These are phyloP conservation scores for Penicillium bovifimosum DNA, from an alignment of 495 filamentous ascomycete genomes.

Conservation along the genomic window DNA sequence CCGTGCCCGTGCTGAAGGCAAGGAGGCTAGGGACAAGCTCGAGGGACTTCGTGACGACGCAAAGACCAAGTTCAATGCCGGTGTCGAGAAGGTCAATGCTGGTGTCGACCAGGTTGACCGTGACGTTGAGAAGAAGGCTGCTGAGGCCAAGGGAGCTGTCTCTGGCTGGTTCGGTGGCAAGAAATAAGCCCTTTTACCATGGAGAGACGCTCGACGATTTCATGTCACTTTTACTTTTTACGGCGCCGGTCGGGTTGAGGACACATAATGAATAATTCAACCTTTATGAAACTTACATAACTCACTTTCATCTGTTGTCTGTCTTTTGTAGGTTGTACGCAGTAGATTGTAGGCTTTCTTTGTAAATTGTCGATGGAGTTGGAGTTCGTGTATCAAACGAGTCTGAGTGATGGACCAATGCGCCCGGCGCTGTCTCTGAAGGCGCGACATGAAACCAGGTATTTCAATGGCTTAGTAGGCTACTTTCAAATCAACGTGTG, in stretches of 20 bases:
- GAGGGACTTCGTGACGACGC: slow-evolving; percentile 51
- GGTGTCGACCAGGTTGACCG: slow-evolving; percentile 54
- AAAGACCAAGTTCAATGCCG: slow-evolving; percentile 25
- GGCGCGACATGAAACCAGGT: not conserved
- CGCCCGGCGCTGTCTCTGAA: not conserved
- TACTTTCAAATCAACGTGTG: not conserved
- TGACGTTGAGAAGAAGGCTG: slow-evolving; percentile 68
- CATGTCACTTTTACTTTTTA: not conserved
- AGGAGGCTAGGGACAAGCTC: slow-evolving; percentile 64
- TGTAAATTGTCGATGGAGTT: not conserved
- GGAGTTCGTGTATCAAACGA: not conserved
- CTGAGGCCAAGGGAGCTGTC: slow-evolving; percentile 72
- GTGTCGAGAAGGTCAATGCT: slow-evolving; percentile 44
- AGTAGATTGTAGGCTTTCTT: no score
- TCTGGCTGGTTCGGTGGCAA: slow-evolving; percentile 74
- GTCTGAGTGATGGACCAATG: not conserved
- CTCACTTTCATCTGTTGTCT: no score
- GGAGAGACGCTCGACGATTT: not conserved
- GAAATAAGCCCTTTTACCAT: slow-evolving; percentile 37
- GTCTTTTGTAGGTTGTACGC: no score
- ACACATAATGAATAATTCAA: slow-evolving; percentile 1
- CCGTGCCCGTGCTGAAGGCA: slow-evolving; percentile 56
- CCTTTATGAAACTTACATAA: not conserved
- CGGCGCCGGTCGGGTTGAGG: not conserved
- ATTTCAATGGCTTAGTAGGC: not conserved